Conservation (phyloP, 148 eudicot species). For the Vaccinium darrowii region DNA sequence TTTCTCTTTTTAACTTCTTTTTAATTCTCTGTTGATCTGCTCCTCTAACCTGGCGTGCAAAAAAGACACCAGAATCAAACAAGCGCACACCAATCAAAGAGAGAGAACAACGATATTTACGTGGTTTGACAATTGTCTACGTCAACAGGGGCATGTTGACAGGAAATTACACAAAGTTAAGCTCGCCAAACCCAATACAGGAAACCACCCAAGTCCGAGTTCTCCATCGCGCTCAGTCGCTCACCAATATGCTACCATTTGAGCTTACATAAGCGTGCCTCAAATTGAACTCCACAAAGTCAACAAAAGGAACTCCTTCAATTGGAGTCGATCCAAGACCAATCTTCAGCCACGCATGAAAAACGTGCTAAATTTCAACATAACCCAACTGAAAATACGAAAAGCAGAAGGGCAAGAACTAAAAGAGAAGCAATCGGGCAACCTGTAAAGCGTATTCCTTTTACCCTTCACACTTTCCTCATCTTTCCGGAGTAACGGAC, state of each 20-base stretch:
- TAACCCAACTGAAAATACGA: not conserved
- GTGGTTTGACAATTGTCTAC: not conserved
- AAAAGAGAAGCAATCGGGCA: not conserved
- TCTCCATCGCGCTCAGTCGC: not conserved
- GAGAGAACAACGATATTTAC: not conserved
- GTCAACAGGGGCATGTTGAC: no score
- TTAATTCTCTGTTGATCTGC: not conserved
- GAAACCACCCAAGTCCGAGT: not conserved
- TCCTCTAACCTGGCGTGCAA: not conserved
- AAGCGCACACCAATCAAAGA: not conserved
- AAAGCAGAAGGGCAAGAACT: not conserved
- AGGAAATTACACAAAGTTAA: not conserved
- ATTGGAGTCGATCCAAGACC: not conserved
- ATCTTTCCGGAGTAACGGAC: not conserved
- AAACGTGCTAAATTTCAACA: not conserved
- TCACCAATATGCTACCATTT: not conserved
- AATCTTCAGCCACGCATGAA: not conserved
- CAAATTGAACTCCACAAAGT: not conserved
- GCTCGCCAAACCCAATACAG: not conserved
- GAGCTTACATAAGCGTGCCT: not conserved
- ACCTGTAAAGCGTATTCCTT: not conserved
- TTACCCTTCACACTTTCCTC: not conserved
- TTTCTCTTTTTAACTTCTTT: not conserved
- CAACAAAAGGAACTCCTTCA: not conserved
- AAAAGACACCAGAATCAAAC: not conserved